phyloP scores from a whole-genome alignment of 176 grass and related monocot genomes.

The Urochloa ruziziensis region DNA sequence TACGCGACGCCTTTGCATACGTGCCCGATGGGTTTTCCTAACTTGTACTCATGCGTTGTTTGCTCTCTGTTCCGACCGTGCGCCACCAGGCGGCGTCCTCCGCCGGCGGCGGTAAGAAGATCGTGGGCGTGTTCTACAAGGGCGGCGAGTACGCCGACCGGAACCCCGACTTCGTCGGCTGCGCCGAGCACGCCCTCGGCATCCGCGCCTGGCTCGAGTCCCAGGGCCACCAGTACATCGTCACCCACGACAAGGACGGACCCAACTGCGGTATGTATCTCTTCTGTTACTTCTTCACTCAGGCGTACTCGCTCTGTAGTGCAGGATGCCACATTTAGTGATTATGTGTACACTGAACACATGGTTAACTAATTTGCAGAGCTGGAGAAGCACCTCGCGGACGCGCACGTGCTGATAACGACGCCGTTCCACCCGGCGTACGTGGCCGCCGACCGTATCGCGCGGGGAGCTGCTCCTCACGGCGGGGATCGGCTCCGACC shows the following conservation, averaged over 20 bases:
- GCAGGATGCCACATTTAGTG: background rate
- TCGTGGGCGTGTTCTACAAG: slow-evolving; percentile 89
- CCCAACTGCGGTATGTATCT: slow-evolving; percentile 52
- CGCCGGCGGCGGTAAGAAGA: slow-evolving; percentile 60
- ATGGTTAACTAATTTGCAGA: slow-evolving; percentile 22
- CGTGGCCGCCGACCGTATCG: slow-evolving; percentile 36
- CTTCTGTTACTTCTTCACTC: no score
- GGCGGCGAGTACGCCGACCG: slow-evolving; percentile 60
- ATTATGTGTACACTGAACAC: no score
- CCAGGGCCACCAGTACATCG: slow-evolving; percentile 74
- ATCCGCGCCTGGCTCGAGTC: slow-evolving; percentile 77
- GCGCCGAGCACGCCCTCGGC: slow-evolving; percentile 57
- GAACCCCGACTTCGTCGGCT: slow-evolving; percentile 75
- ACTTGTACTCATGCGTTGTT: no score
- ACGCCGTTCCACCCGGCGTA: slow-evolving; percentile 67
- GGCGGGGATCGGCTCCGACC: slow-evolving; percentile 45
- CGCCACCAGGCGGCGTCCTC: slow-evolving; percentile 40
- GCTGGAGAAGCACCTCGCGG: slow-evolving; percentile 52
- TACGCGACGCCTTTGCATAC: background rate
- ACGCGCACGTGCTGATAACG: slow-evolving; percentile 53
- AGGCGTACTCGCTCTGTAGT: no score
- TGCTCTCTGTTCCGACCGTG: background rate
- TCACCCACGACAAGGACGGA: slow-evolving; percentile 89
- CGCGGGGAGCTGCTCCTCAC: slow-evolving; percentile 39
- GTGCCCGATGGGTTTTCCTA: background rate